Conservation (phyloP, 2,329 filamentous ascomycete genomes). For the Cordyceps cicadae region DNA sequence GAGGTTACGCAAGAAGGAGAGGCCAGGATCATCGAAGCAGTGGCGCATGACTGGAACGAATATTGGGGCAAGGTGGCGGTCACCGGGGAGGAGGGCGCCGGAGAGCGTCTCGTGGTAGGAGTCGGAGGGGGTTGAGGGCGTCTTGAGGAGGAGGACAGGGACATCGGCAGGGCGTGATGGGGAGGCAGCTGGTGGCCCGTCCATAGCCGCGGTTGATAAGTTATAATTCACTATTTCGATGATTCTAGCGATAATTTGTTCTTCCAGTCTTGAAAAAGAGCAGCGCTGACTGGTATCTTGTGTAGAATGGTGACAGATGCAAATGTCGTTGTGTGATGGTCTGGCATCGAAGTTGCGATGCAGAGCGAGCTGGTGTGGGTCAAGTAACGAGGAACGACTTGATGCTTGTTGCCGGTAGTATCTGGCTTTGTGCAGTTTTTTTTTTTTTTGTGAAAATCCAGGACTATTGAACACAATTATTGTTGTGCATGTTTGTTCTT, state of each 20-base stretch:
- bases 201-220: neutral
- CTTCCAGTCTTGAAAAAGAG: too few relatives aligned
- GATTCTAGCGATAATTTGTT: too few relatives aligned
- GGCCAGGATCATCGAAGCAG: slow-evolving; percentile 51
- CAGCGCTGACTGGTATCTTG: too few relatives aligned
- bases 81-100: slow-evolving; percentile 24
- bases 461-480: too few relatives aligned
- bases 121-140: slow-evolving; percentile 62
- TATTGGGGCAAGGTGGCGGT: slow-evolving; percentile 46
- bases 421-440: neutral
- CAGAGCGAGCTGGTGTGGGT: neutral
- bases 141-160: slow-evolving; percentile 64
- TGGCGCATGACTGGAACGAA: slow-evolving; percentile 77
- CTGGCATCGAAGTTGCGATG: neutral
- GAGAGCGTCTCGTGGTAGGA: slow-evolving; percentile 63
- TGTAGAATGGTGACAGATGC: neutral
- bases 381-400: neutral
- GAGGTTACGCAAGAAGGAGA: slow-evolving; percentile 43
- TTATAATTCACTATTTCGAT: too few relatives aligned
- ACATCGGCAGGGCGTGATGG: neutral
- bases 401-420: neutral
- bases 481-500: too few relatives aligned
- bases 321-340: neutral
- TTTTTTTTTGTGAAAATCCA: too few relatives aligned
- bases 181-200: neutral